These are phyloP conservation scores for Streptanthus diversifolius DNA, from an alignment of 345 rosid genomes.

Conservation along the genomic window DNA sequence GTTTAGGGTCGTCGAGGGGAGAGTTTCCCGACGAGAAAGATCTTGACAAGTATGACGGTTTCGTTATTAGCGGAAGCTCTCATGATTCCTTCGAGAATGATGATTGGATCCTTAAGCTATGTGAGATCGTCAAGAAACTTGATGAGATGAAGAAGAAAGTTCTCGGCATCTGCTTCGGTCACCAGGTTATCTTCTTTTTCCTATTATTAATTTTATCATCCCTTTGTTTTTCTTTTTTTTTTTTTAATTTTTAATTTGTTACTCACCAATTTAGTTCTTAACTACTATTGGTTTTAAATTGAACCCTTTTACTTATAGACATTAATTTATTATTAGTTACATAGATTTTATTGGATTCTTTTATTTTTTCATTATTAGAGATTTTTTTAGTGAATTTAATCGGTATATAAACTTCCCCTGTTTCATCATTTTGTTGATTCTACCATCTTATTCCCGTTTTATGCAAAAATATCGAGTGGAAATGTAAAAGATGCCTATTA, in stretches of 20 bases:
- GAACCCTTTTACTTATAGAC: not conserved
- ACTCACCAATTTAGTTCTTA: not conserved
- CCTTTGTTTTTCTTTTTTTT: not conserved
- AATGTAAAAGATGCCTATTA: not conserved
- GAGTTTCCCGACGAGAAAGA: conserved; percentile 70
- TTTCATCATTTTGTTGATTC: not conserved
- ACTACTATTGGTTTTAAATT: not conserved
- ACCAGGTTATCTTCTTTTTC: conserved; percentile 53
- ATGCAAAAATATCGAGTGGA: too few relatives aligned
- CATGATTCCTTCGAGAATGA: conserved; percentile 71
- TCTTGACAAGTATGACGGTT: conserved; percentile 64
- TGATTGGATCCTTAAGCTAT: conserved; percentile 70
- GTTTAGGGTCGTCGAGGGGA: conserved; percentile 71
- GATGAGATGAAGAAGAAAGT: conserved; percentile 77
- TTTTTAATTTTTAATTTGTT: not conserved
- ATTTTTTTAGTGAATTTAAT: too few relatives aligned
- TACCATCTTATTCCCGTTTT: too few relatives aligned
- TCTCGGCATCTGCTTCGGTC: conserved; percentile 94
- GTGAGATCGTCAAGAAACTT: conserved; percentile 55
- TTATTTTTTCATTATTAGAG: too few relatives aligned
- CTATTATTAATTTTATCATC: not conserved
- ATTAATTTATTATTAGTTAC: too few relatives aligned
- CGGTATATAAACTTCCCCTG: not conserved
- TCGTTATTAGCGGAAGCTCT: conserved; percentile 83
- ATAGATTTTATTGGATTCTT: too few relatives aligned